These are phyloP conservation scores for Mucor piriformis DNA, from an alignment of 371 early-diverging fungal genomes.

Conservation along the genomic window DNA sequence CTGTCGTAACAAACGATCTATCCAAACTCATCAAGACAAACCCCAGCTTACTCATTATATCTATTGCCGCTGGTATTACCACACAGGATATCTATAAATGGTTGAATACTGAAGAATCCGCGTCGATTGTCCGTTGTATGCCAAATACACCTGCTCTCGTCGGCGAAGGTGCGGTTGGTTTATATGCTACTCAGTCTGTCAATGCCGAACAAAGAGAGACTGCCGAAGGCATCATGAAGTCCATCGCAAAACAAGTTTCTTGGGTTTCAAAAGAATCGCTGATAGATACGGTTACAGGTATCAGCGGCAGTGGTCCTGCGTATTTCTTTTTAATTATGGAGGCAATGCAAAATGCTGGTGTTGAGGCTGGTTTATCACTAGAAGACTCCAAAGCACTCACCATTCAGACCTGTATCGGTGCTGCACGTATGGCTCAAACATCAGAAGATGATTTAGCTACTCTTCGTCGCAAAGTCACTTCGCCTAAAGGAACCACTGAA, in stretches of 20 bases:
- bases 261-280: slow-evolving; percentile 81
- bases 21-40: slow-evolving; percentile 43
- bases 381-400: slow-evolving; percentile 81
- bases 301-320: slow-evolving; percentile 91
- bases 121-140: slow-evolving; percentile 85
- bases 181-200: slow-evolving; percentile 72
- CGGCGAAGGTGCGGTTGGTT: slow-evolving; percentile 85
- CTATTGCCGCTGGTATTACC: slow-evolving; percentile 90
- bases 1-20: slow-evolving; percentile 60
- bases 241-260: slow-evolving; percentile 75
- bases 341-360: slow-evolving; percentile 83
- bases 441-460: slow-evolving; percentile 76
- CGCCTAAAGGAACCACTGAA: slow-evolving; percentile 93
- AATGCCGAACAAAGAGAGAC: slow-evolving; percentile 61
- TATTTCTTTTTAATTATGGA: slow-evolving; percentile 94
- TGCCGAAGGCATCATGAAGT: slow-evolving; percentile 67
- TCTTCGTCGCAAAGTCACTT: slow-evolving; percentile 85
- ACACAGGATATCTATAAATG: slow-evolving; percentile 75
- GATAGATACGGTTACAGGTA: slow-evolving; percentile 88
- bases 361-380: slow-evolving; percentile 74
- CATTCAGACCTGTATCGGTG: slow-evolving; percentile 88
- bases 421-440: slow-evolving; percentile 82
- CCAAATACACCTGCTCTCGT: slow-evolving; percentile 94
- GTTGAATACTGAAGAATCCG: slow-evolving; percentile 50
- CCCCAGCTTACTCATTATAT: slow-evolving; percentile 64